Conservation (phyloP, 352 stramenopile species). For the Globisporangium viniferum region DNA sequence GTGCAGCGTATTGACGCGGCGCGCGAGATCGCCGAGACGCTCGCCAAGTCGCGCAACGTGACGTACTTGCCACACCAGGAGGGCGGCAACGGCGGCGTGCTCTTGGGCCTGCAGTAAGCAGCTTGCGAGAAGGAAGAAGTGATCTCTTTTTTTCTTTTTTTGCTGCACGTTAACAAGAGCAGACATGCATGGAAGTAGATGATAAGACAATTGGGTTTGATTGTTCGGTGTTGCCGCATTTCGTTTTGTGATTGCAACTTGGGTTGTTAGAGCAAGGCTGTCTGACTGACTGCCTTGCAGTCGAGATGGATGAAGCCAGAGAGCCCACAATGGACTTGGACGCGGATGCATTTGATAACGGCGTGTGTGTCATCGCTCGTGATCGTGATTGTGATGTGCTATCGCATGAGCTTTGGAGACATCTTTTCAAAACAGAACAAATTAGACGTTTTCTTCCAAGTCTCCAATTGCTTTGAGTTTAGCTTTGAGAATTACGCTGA, state of each 20-base stretch:
- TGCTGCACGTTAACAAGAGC: not conserved
- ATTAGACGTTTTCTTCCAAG: too few species aligned
- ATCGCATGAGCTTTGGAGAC: too few species aligned
- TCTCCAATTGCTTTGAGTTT: too few species aligned
- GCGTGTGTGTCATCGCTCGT: too few species aligned
- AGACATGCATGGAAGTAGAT: not conserved
- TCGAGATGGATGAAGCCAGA: too few species aligned
- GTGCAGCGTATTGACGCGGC: slow-evolving; percentile 99
- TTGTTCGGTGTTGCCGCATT: not conserved
- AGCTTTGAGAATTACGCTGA: too few species aligned
- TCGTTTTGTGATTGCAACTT: not conserved
- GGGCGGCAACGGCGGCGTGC: slow-evolving; percentile 78
- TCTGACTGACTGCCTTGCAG: too few species aligned
- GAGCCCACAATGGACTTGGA: too few species aligned
- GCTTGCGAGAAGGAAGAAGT: not conserved
- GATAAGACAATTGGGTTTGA: not conserved
- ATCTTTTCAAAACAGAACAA: too few species aligned
- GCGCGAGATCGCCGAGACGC: slow-evolving; percentile 98
- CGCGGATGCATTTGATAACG: too few species aligned
- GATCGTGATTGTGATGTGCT: too few species aligned
- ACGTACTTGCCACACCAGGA: slow-evolving; percentile 96
- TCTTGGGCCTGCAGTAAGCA: slow-evolving; percentile 78
- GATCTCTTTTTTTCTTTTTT: not conserved
- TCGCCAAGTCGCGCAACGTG: slow-evolving; percentile 97
- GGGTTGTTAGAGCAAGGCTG: too few species aligned